These are phyloP conservation scores for Avena eriantha DNA, from an alignment of 176 grass and related monocot genomes.

Conservation along the genomic window DNA sequence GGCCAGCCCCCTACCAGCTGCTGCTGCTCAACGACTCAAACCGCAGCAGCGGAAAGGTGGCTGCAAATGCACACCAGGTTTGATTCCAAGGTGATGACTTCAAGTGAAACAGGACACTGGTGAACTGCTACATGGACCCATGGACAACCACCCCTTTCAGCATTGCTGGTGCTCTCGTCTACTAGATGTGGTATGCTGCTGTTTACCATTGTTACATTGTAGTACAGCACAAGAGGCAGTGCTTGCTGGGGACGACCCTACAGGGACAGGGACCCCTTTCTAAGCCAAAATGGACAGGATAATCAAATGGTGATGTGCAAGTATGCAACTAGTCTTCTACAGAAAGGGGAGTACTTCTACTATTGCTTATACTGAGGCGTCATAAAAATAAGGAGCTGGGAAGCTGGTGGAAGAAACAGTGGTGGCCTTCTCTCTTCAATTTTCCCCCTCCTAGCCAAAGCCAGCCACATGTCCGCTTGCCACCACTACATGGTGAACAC, in stretches of 20 bases:
- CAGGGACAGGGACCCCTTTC: neutral
- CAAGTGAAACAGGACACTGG: constrained; percentile 32
- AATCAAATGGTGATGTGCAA: neutral
- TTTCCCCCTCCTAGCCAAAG: constrained; percentile 25
- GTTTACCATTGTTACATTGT: constrained; percentile 20
- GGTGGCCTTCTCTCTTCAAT: constrained; percentile 41
- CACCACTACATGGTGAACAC: constrained; percentile 39
- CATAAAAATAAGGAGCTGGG: constrained; percentile 9
- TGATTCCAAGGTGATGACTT: constrained; percentile 39
- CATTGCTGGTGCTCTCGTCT: constrained; percentile 35
- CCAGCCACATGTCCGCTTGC: constrained; percentile 45
- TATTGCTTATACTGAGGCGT: constrained; percentile 29
- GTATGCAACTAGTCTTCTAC: neutral
- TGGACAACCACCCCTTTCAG: constrained; percentile 19
- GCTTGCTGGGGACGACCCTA: constrained; percentile 22
- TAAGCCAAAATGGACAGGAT: constrained; percentile 12
- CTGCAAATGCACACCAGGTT: constrained; percentile 17
- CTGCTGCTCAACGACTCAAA: constrained; percentile 42
- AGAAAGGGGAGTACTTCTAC: neutral
- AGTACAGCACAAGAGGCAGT: neutral
- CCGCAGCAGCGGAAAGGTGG: constrained; percentile 30
- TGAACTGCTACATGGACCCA: constrained; percentile 16
- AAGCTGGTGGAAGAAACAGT: constrained; percentile 30
- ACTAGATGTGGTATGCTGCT: constrained; percentile 4
- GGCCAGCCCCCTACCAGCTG: constrained; percentile 38